A percentile compares a stretch with the other conserved stretches of the same genome.
These are phyloP conservation scores for Cunninghamia lanceolata DNA, from an alignment of 75 land plant genomes.

Conservation along the genomic window DNA sequence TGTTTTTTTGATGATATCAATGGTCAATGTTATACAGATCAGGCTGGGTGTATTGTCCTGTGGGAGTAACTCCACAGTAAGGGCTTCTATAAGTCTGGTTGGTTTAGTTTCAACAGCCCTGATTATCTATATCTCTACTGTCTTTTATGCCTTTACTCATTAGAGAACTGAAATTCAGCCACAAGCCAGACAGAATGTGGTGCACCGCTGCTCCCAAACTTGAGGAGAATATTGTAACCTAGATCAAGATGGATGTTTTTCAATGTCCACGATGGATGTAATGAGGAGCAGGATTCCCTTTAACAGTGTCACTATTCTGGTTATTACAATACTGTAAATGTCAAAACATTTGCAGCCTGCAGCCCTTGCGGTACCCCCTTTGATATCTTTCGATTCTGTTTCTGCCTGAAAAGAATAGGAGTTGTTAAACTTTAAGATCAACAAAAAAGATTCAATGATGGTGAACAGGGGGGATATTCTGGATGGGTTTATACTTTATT, in stretches of 20 bases:
- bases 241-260: not conserved
- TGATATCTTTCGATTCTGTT: not conserved
- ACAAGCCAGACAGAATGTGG: not conserved
- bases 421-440: not conserved
- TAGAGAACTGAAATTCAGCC: slow-evolving; percentile 6
- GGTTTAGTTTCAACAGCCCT: slow-evolving; percentile 66
- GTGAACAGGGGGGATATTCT: no score
- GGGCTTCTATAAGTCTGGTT: slow-evolving; percentile 51
- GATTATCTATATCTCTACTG: slow-evolving; percentile 73
- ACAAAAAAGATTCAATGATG: not conserved
- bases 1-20: slow-evolving; percentile 74
- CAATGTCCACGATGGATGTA: not conserved
- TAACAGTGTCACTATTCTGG: not conserved
- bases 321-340: not conserved
- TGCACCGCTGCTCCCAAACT: not conserved
- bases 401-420: not conserved
- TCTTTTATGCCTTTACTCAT: slow-evolving; percentile 67
- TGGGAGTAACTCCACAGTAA: slow-evolving; percentile 45
- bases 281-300: not conserved
- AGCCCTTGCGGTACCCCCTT: not conserved
- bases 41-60: slow-evolving; percentile 77
- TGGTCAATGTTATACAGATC: slow-evolving; percentile 77
- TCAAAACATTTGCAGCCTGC: not conserved
- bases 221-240: not conserved
- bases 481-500: not conserved